Conservation (phyloP, 129 eudicot species). For the Rutidosis leptorrhynchoides region DNA sequence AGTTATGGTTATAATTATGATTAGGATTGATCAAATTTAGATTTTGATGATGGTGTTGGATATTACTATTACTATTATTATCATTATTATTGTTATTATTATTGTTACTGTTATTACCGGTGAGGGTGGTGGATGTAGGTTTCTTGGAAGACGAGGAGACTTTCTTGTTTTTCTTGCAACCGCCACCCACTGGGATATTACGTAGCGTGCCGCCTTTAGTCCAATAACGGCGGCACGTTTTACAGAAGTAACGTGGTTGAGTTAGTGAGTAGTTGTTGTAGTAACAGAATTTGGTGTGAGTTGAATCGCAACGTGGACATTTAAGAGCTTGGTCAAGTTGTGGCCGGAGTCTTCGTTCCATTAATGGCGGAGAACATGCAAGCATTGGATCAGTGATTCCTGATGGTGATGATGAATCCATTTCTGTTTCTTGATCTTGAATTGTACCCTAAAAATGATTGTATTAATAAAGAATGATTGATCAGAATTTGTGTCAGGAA, state of each 20-base stretch:
- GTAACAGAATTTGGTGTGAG: constrained; percentile 95
- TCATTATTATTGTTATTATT: neutral
- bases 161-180: constrained; percentile 87
- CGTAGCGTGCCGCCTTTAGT: constrained; percentile 92
- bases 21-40: constrained; percentile 17
- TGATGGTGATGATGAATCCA: constrained; percentile 70
- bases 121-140: constrained; percentile 13
- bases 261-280: constrained; percentile 96
- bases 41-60: constrained; percentile 17
- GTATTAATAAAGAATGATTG: neutral
- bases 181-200: constrained; percentile 96
- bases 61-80: neutral
- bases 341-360: constrained; percentile 74
- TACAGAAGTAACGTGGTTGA: constrained; percentile 92
- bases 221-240: constrained; percentile 94
- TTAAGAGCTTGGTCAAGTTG: constrained; percentile 79
- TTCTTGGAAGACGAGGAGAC: constrained; percentile 56
- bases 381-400: constrained; percentile 56
- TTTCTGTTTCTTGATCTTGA: constrained; percentile 50
- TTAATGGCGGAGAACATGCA: constrained; percentile 67
- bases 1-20: constrained; percentile 21
- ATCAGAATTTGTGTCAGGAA: constrained; percentile 31
- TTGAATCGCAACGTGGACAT: constrained; percentile 90
- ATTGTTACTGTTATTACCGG: constrained; percentile 8
- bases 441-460: constrained; percentile 53